Evolutionary conservation across 108 stramenopile species (phyloP).

Genomic region (Skeletonema potamos): DNA sequence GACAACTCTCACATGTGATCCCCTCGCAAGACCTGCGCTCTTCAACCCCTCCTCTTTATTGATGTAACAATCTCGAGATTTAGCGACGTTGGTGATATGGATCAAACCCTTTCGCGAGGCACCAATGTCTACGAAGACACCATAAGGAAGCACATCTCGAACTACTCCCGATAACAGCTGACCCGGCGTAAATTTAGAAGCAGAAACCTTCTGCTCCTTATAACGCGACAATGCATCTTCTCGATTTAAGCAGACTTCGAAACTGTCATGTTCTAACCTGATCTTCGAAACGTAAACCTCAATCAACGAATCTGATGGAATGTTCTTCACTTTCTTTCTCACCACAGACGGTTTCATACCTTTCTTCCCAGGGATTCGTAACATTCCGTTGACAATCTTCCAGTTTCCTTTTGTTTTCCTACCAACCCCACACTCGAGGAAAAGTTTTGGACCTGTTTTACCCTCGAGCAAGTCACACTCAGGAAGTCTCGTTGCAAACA

Average conservation of each 20-base stretch:
- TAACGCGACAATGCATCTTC: constrained; percentile 37
- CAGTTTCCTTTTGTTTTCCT: constrained; percentile 36
- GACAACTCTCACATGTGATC: constrained; percentile 48
- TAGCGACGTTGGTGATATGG: constrained; percentile 69
- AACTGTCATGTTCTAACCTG: constrained; percentile 47
- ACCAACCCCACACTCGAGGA: constrained; percentile 69
- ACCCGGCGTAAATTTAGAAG: constrained; percentile 43
- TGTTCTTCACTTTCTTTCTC: constrained; percentile 51
- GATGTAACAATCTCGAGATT: constrained; percentile 49
- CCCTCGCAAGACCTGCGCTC: constrained; percentile 54
- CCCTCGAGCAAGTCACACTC: constrained; percentile 60
- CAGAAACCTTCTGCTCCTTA: constrained; percentile 39
- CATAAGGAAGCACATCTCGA: constrained; percentile 58
- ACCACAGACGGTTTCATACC: constrained; percentile 55
- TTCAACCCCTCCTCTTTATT: constrained; percentile 68
- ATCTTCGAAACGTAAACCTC: constrained; percentile 67
- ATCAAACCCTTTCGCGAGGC: constrained; percentile 77
- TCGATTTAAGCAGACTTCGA: constrained; percentile 61
- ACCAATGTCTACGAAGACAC: constrained; percentile 73
- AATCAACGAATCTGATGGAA: constrained; percentile 39
- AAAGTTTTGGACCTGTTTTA: constrained; percentile 76
- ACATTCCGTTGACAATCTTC: constrained; percentile 72
- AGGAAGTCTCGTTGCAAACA: constrained; percentile 52
- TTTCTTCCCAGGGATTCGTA: constrained; percentile 46
- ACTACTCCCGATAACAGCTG: constrained; percentile 57